Conservation (phyloP, 495 filamentous ascomycete species). For the Penicillium bovifimosum region DNA sequence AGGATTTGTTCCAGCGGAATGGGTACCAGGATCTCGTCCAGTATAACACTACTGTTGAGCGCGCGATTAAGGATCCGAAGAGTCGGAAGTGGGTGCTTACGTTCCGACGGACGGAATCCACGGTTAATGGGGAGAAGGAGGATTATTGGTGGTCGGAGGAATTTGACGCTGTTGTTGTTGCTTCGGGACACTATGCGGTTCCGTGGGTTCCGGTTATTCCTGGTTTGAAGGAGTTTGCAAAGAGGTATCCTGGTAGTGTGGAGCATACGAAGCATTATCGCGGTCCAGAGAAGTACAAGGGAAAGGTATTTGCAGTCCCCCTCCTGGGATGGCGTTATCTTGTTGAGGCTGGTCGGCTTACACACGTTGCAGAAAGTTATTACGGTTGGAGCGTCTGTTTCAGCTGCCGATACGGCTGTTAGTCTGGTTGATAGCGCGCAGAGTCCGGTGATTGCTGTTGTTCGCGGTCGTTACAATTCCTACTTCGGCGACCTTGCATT, state of each 20-base stretch:
- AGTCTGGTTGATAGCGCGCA: conserved; percentile 29
- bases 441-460: conserved; percentile 32
- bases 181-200: conserved; percentile 72
- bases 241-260: conserved; percentile 30
- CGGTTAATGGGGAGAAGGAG: conserved; percentile 4
- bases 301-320: conserved; percentile 24
- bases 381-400: conserved; percentile 40
- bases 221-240: conserved; percentile 33
- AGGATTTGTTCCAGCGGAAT: conserved; percentile 32
- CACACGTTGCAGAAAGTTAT: conserved; percentile 31
- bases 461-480: conserved; percentile 41
- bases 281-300: conserved; percentile 30
- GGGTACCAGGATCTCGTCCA: conserved; percentile 33
- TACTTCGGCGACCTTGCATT: conserved; percentile 50
- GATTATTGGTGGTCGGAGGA: conserved; percentile 43
- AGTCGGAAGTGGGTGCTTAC: conserved; percentile 33
- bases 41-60: conserved; percentile 41
- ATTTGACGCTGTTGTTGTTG: conserved; percentile 73
- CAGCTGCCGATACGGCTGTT: conserved; percentile 38
- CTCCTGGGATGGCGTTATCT: background rate
- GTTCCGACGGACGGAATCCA: conserved; percentile 27
- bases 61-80: conserved; percentile 26
- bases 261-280: conserved; percentile 41
- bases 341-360: background rate
- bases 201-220: conserved; percentile 62